Conservation (phyloP, 2,329 filamentous ascomycete genomes). For the Parasarocladium wereldwijsianum region DNA sequence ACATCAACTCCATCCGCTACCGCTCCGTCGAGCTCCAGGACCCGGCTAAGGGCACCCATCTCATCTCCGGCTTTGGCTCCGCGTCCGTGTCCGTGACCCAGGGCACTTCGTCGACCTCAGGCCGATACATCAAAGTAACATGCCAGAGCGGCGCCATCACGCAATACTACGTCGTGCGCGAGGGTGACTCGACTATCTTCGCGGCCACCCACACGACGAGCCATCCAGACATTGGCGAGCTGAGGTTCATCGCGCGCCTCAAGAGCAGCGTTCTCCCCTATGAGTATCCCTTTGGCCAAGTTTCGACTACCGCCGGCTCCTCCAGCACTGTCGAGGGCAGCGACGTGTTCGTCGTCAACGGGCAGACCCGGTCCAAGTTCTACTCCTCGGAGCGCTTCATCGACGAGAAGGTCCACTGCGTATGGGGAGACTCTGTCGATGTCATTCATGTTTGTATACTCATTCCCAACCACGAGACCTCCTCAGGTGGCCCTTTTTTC, state of each 20-base stretch:
- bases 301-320: conserved; percentile 38
- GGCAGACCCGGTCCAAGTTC: conserved; percentile 55
- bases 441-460: conserved; percentile 46
- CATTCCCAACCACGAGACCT: conserved; percentile 40
- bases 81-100: conserved; percentile 35
- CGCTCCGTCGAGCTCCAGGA: conserved; percentile 46
- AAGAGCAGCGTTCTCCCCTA: conserved; percentile 32
- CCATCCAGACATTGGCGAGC: conserved; percentile 40
- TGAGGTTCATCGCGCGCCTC: conserved; percentile 50
- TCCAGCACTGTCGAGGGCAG: conserved; percentile 40
- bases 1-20: conserved; percentile 49
- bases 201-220: conserved; percentile 48
- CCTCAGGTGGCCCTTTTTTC: conserved; percentile 52
- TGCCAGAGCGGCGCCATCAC: conserved; percentile 45
- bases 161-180: conserved; percentile 47
- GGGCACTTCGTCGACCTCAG: conserved; percentile 14
- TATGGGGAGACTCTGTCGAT: conserved; percentile 29
- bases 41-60: conserved; percentile 33
- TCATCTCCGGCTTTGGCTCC: conserved; percentile 42
- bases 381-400: conserved; percentile 57
- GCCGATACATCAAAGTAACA: conserved; percentile 43
- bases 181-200: conserved; percentile 44
- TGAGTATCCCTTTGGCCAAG: conserved; percentile 37
- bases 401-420: conserved; percentile 50
- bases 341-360: conserved; percentile 42